Conservation (phyloP, 2,329 filamentous ascomycete species). For the Oidium heveae region DNA sequence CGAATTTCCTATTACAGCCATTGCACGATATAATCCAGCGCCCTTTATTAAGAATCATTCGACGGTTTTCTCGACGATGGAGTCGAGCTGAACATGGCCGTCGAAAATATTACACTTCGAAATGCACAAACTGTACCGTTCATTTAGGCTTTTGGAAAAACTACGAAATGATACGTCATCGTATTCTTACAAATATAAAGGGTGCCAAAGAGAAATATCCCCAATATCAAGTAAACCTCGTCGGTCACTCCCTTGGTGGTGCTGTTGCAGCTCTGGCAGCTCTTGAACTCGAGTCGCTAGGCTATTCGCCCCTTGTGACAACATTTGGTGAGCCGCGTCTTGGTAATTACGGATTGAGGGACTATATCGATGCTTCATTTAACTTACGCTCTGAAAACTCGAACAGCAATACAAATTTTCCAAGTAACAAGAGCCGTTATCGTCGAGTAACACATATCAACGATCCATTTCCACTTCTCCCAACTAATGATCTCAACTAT, state of each 20-base stretch:
- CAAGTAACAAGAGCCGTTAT: slow-evolving; percentile 19
- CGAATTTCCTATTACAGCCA: not conserved
- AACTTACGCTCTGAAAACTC: slow-evolving; percentile 2
- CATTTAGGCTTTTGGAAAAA: slow-evolving; percentile 74
- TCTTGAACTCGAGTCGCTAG: slow-evolving; percentile 51
- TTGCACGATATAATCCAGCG: not conserved
- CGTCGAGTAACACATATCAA: slow-evolving; percentile 63
- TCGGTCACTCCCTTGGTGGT: slow-evolving; percentile 75
- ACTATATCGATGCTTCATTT: slow-evolving; percentile 8
- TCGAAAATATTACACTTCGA: slow-evolving; percentile 7
- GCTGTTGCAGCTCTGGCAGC: slow-evolving; percentile 73
- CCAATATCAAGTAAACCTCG: slow-evolving; percentile 46
- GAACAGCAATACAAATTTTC: not conserved
- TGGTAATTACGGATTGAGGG: slow-evolving; percentile 29
- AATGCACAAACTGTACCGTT: slow-evolving; percentile 71
- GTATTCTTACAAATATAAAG: slow-evolving; percentile 42
- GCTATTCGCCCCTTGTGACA: slow-evolving; percentile 53
- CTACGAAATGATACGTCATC: slow-evolving; percentile 49
- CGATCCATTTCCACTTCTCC: slow-evolving; percentile 75
- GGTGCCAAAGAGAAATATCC: slow-evolving; percentile 35
- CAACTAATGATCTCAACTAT: slow-evolving; percentile 73
- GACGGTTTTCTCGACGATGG: not conserved
- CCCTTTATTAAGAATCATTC: not conserved
- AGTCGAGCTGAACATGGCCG: not conserved
- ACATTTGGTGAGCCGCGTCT: slow-evolving; percentile 75